Base-by-base conservation (phyloP, 805 yeast species). In the Isabelozyma pseudorhagii region DNA sequence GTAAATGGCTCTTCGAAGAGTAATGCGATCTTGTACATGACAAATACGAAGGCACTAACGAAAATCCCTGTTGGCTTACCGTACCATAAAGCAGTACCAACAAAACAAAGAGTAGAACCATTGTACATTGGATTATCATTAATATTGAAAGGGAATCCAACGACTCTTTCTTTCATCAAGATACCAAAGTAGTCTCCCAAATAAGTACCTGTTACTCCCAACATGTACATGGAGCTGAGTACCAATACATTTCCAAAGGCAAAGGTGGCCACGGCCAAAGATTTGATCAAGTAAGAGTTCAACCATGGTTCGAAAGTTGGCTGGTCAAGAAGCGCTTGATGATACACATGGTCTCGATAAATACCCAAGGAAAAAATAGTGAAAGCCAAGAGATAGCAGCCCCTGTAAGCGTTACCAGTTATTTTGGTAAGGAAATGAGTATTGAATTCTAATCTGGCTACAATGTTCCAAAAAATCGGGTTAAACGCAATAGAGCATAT, bases 151-250 rank as follows among this genome's bases (percentile, higher is more conserved):
- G 99, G 99, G 80, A 94, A 94, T 1, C 87, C 84, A 14, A 93
- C 86, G 51, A 94, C 97, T 63, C 96, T 81, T 55, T 88, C 81
- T 54, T 85, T 84, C 94, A 93, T 94, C 59, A 94, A 79, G 60
- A 94, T 92, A 1, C 98, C 98, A 69, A 94, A 94, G 72, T 94
- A 96, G 68, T 94, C 99, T 41, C 99, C 99, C 52, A 94, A 72
- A 63, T 94, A 94, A 9, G 99, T 94, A 21, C 99, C 99, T 11
- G 97, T 93, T 52, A 94, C 82, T 21, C 99, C 99, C 55, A 94
- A 77, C 11, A 87, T 86, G 73, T 83, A 93, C 98, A 94, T 93
- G 18, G 97, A 89, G 29, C 84, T 71, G 31, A 87, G 55, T 2
- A 92, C 98, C 47, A 94, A 80, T 8, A 89, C 68, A 57, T 92